Base-by-base conservation (phyloP, 768 basidiomycete genomes). In the Suillus alpinus region DNA sequence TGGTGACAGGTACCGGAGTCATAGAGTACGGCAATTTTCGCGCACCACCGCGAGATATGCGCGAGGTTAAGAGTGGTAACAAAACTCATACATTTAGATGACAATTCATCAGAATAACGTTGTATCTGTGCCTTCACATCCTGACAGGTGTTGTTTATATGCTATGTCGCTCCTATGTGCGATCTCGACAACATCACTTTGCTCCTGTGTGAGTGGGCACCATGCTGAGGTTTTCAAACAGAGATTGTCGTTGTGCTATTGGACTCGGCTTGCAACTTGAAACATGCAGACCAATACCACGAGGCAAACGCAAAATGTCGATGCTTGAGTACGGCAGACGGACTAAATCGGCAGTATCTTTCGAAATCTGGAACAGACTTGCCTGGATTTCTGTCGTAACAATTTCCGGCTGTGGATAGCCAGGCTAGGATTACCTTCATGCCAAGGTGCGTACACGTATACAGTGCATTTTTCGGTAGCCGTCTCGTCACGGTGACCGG, bases 51-150 rank as follows among this genome's bases (percentile, higher is more conserved):
- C 84, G 81, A 68, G 86, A 86, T 36, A 77, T 84, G 59, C 84
- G 83, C 62, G 86, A 89, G 63, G 66, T 87, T 56, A 88, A 82
- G 72, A 81, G 83, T 61, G 89, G 89, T 50, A 90, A 91, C 70
- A 83, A 83, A 74, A 87, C 88, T 41, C 76, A 79, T 75, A 88
- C 87, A 20, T 90, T 89, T 77, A 86, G 80, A 76, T 80, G 80
- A 73, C 56, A 56, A 23, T 52, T 23, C 51, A 36, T 23, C 51
- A 12, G 13, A 52, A 55, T 55, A 29, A 55, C 23, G 9, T 39
- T 55, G 23, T 55, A 40, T 55, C 37, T 55, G 23, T 14, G 58
- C 18, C 23, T 57, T 16, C 39, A 39, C 53, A 36, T 58, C 57
- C 32, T 56, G n/a, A 13, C 57, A 50, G 29, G 44, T 36, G 41